Base-by-base conservation (phyloP, 306 rosid species). In the Fagus crenata region DNA sequence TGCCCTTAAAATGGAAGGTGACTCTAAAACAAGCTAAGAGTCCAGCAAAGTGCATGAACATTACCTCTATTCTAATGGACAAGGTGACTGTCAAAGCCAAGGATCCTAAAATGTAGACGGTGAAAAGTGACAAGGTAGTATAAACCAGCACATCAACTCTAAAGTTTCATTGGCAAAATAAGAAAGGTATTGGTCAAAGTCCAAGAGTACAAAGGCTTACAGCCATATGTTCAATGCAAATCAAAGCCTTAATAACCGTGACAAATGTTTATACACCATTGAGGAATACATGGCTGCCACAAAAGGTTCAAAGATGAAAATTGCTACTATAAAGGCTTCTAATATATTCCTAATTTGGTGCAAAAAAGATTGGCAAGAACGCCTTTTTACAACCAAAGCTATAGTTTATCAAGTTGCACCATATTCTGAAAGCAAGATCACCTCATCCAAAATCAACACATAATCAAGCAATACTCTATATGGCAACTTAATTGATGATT, bases 241-340 rank as follows among this genome's bases (percentile, higher is more conserved):
- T 67, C 74, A 53, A 39, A 40, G 33, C 13, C 55, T 9, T 17
- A 55, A 55, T 15, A 6, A 7, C 12, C 13, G 35, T 33, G 14
- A 40, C 6, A 32, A 31, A 18, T 51, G 41, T 36, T 72, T 65
- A 65, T n/a, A 73, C 46, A 53, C 71, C 41, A 58, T 78, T 5
- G 36, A 39, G 42, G 58, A 72, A 53, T 76, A 9, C 58, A 76
- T 31, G 9, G 49, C 58, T 42, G 71, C 39, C 59, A n/a, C 41
- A 31, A 33, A 37, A 65, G 6, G 70, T 4, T 18, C 32, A 17
- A 65, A 15, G 56, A 56, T 28, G 75, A 42, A 81, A 54, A 69
- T 31, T 78, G 22, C 74, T 7, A 2, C 46, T 14, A 17, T 6
- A 37, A 33, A 37, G 70, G 70, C 49, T 6, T 43, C 14, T 17